Percentiles rank a stretch among this genome's conserved stretches.
Evolutionary conservation across 2,329 filamentous ascomycete species (phyloP).

Genomic region (Trichophyton equinum): DNA sequence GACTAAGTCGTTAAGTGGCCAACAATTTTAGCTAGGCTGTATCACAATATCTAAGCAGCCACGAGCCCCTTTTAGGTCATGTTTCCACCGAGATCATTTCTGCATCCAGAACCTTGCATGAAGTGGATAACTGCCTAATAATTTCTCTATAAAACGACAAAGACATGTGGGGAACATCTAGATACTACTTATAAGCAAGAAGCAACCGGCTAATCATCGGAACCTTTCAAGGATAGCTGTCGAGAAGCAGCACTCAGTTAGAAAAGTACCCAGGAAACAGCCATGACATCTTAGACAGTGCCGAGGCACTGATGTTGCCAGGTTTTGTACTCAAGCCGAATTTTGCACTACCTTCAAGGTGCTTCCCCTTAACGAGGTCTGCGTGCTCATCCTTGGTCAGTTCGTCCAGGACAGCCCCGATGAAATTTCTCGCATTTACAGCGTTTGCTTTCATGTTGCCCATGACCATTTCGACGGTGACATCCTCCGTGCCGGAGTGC

Average conservation of each 20-base stretch:
- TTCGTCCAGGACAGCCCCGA: conserved; percentile 71
- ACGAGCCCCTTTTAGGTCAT: background rate
- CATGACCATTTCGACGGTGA: conserved; percentile 95
- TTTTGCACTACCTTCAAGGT: conserved; percentile 62
- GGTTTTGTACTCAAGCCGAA: conserved; percentile 78
- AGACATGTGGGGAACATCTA: too few relatives aligned
- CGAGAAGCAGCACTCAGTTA: conserved; percentile 14
- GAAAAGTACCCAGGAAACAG: conserved; percentile 72
- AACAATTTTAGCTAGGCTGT: background rate
- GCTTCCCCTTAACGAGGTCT: conserved; percentile 66
- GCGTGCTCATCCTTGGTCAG: conserved; percentile 64
- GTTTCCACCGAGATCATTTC: too few relatives aligned
- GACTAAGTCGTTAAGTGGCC: too few relatives aligned
- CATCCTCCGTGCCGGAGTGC: conserved; percentile 58
- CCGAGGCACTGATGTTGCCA: conserved; percentile 58
- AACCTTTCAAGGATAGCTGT: too few relatives aligned
- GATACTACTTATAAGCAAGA: background rate
- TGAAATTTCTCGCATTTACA: conserved; percentile 71
- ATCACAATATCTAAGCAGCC: background rate
- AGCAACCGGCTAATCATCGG: background rate
- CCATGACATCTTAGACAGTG: conserved; percentile 68
- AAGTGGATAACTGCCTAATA: background rate
- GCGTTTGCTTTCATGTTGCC: conserved; percentile 90
- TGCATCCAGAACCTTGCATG: too few relatives aligned
- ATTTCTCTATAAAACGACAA: background rate